These are phyloP conservation scores for Tothia fuscella DNA, from an alignment of 2,329 filamentous ascomycete genomes.

Conservation along the genomic window DNA sequence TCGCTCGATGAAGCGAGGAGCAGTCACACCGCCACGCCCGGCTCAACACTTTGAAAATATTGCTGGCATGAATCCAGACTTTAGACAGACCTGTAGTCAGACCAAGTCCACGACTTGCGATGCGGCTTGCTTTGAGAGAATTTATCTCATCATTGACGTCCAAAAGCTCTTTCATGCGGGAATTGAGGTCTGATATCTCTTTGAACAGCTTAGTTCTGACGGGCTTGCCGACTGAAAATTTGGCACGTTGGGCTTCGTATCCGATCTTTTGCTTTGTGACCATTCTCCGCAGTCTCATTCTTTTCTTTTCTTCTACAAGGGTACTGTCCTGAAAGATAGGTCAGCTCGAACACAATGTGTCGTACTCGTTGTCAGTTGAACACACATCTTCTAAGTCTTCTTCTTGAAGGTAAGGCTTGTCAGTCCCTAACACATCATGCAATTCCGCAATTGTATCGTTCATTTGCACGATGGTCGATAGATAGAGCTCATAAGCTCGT, in stretches of 20 bases:
- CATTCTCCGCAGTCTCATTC: neutral
- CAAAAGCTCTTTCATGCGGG: constrained; percentile 11
- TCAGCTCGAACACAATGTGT: neutral
- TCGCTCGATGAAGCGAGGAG: constrained; percentile 11
- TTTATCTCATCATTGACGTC: constrained; percentile 6
- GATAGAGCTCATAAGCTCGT: constrained; percentile 16
- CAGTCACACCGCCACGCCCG: constrained; percentile 15
- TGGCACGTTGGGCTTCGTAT: neutral
- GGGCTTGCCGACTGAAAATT: neutral
- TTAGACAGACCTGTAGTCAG: neutral
- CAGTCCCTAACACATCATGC: constrained; percentile 14
- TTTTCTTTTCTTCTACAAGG: neutral
- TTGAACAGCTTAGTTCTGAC: neutral
- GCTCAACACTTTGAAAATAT: constrained; percentile 13
- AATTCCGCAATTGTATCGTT: constrained; percentile 15
- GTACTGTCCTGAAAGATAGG: neutral
- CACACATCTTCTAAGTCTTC: constrained; percentile 6
- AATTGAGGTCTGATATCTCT: constrained; percentile 8
- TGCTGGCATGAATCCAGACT: constrained; percentile 15
- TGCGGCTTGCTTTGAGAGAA: neutral
- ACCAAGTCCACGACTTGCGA: neutral
- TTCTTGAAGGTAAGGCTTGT: constrained; percentile 14
- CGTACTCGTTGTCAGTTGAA: neutral
- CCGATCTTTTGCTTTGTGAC: neutral
- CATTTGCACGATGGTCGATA: constrained; percentile 17